Conservation (phyloP, 352 stramenopile genomes). For the Phytophthora foliorum region DNA sequence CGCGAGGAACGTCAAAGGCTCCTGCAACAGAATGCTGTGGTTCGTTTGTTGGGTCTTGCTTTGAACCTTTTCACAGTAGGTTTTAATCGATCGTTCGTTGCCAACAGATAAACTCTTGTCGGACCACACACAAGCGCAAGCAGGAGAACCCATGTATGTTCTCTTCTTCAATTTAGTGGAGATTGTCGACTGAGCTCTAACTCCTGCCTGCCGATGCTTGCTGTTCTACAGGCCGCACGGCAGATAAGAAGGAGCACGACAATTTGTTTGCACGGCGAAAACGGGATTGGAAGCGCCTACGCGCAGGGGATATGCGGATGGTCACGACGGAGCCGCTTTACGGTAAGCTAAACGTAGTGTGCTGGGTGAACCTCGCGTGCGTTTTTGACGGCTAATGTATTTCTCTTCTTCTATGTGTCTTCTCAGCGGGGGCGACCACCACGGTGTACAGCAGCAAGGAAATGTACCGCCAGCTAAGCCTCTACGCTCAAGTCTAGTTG, state of each 20-base stretch:
- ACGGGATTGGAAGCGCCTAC: constrained; percentile 81
- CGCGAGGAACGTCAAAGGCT: constrained; percentile 63
- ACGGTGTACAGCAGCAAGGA: constrained; percentile 80
- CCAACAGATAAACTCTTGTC: constrained; percentile 52
- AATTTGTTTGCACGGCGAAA: constrained; percentile 78
- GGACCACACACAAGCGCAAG: constrained; percentile 77
- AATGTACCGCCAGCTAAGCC: constrained; percentile 81
- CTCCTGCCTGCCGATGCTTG: neutral
- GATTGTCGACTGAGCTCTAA: constrained; percentile 6
- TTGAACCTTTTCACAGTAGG: neutral
- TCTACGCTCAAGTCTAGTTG: constrained; percentile 73
- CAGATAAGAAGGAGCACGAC: constrained; percentile 80
- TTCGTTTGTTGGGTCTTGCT: constrained; percentile 13
- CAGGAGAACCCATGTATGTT: constrained; percentile 69
- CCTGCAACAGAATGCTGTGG: constrained; percentile 52
- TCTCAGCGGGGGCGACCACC: constrained; percentile 65
- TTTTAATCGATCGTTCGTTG: neutral
- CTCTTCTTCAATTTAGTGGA: neutral
- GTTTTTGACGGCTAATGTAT: constrained; percentile 23
- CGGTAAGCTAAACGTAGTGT: constrained; percentile 38
- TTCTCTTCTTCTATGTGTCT: constrained; percentile 36
- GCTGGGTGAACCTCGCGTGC: neutral
- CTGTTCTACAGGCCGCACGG: constrained; percentile 53
- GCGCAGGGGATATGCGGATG: constrained; percentile 74
- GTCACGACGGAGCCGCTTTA: constrained; percentile 78